Evolutionary conservation across 2,329 filamentous ascomycete genomes (phyloP).

Genomic region (Penicillium sp.): DNA sequence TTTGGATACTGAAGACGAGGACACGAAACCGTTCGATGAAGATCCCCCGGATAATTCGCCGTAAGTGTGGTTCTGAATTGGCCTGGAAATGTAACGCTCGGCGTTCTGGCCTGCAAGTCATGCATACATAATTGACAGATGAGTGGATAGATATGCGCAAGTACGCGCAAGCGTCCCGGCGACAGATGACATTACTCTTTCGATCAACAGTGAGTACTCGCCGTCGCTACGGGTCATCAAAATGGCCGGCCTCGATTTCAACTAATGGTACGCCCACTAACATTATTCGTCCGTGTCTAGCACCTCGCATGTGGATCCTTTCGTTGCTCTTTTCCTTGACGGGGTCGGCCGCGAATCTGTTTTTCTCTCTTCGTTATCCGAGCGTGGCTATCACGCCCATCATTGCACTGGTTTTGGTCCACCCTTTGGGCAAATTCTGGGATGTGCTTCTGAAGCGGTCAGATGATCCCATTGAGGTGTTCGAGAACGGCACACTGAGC

Average conservation of each 20-base stretch:
- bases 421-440: slow-evolving; percentile 76
- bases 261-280: too few species aligned
- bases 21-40: slow-evolving; percentile 26
- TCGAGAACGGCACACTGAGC: slow-evolving; percentile 54
- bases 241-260: too few species aligned
- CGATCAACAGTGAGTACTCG: slow-evolving; percentile 57
- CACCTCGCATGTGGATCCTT: slow-evolving; percentile 78
- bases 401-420: slow-evolving; percentile 61
- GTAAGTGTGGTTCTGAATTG: slow-evolving; percentile 4
- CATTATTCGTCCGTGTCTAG: slow-evolving; percentile 10
- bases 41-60: slow-evolving; percentile 33
- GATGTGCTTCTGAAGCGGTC: slow-evolving; percentile 62
- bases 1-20: slow-evolving; percentile 28
- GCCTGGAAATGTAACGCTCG: not conserved
- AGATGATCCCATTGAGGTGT: slow-evolving; percentile 51
- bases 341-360: slow-evolving; percentile 58
- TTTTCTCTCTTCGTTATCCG: slow-evolving; percentile 85
- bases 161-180: slow-evolving; percentile 74
- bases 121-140: not conserved
- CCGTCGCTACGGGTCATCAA: too few species aligned
- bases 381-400: slow-evolving; percentile 85
- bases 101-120: not conserved
- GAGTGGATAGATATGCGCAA: slow-evolving; percentile 53
- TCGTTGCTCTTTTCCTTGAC: slow-evolving; percentile 75
- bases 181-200: slow-evolving; percentile 68